Percentiles rank a stretch among this genome's conserved stretches.
Conservation (phyloP, 257 asterid genomes). For the Przewalskia tangutica region DNA sequence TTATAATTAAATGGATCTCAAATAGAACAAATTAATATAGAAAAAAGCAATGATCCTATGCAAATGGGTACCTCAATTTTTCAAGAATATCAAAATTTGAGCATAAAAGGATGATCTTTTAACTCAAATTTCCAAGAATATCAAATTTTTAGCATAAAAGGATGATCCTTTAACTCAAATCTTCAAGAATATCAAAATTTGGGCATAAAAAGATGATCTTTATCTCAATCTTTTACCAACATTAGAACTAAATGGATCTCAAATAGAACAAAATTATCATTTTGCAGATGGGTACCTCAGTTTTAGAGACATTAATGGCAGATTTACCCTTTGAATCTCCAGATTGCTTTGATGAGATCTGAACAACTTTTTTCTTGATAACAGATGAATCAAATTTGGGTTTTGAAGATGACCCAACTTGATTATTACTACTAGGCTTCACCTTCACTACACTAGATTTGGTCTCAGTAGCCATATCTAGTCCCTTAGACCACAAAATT, state of each 20-base stretch:
- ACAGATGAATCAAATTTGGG: conserved; percentile 17
- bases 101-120: neutral
- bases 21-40: neutral
- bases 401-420: conserved; percentile 5
- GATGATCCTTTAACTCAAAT: too few relatives aligned
- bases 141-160: neutral
- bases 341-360: conserved; percentile 17
- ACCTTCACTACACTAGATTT: neutral
- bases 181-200: neutral
- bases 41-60: neutral
- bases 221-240: neutral
- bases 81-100: neutral
- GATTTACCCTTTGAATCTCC: conserved; percentile 11
- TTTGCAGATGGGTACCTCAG: conserved; percentile 21
- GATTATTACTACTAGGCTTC: neutral
- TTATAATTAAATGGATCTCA: neutral
- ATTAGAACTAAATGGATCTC: neutral
- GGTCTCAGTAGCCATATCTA: neutral
- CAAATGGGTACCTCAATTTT: conserved; percentile 21
- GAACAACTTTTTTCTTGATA: conserved; percentile 38
- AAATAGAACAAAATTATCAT: neutral
- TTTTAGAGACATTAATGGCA: conserved; percentile 17
- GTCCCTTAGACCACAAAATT: neutral
- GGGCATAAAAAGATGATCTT: neutral
- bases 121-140: neutral